phyloP scores from a whole-genome alignment of 2,329 filamentous ascomycete species.

The Fusarium sacchari region DNA sequence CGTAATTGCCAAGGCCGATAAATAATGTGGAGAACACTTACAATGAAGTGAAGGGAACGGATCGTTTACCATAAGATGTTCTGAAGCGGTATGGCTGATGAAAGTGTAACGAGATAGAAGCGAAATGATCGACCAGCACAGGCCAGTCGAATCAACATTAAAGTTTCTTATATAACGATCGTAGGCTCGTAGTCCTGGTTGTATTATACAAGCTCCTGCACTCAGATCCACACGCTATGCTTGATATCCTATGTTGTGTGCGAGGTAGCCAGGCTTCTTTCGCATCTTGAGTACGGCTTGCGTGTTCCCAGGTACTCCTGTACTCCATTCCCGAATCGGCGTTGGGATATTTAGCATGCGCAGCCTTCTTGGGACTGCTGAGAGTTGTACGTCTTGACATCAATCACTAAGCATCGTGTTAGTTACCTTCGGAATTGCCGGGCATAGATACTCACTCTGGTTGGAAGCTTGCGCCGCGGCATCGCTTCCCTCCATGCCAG shows the following conservation, averaged over 20 bases:
- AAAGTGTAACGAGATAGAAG: conserved; percentile 17
- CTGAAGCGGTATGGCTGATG: conserved; percentile 6
- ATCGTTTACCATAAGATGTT: neutral
- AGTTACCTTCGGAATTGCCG: neutral
- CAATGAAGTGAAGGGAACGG: neutral
- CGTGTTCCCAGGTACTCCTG: conserved; percentile 38
- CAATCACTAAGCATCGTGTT: conserved; percentile 74
- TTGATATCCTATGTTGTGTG: conserved; percentile 45
- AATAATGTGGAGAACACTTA: neutral
- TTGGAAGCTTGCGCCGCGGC: conserved; percentile 75
- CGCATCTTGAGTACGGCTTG: conserved; percentile 34
- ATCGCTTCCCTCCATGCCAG: conserved; percentile 95
- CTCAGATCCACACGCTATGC: conserved; percentile 47
- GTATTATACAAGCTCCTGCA: conserved; percentile 50
- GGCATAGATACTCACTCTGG: conserved; percentile 73
- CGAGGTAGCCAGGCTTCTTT: conserved; percentile 31
- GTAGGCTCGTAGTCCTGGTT: conserved; percentile 47
- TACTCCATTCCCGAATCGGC: conserved; percentile 38
- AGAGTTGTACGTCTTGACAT: conserved; percentile 84
- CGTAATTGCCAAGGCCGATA: neutral
- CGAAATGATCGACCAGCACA: conserved; percentile 23
- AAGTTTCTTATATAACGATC: conserved; percentile 48
- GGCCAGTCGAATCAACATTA: conserved; percentile 38
- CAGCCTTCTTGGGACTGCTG: conserved; percentile 78
- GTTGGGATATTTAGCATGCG: conserved; percentile 49